Percentiles rank a stretch among this genome's conserved stretches.
phyloP scores from a whole-genome alignment of 2,329 filamentous ascomycete species.

The Neospermospora avenae region DNA sequence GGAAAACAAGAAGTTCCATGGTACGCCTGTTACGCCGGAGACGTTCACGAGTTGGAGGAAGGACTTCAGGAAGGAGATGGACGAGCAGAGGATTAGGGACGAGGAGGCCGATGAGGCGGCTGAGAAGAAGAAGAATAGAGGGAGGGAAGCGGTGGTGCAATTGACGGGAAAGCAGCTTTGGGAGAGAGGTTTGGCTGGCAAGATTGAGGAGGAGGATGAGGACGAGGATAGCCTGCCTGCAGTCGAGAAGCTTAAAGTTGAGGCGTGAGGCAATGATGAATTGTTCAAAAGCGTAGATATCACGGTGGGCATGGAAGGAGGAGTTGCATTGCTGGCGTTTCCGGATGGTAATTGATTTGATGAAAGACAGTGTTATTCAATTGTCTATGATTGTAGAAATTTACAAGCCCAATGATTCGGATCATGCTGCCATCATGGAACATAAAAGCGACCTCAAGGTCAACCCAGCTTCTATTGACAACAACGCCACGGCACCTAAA shows the following conservation, averaged over 20 bases:
- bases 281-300: constrained; percentile 16
- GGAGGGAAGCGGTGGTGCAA: constrained; percentile 69
- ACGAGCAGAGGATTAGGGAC: constrained; percentile 62
- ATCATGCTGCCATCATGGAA: neutral
- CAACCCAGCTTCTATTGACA: neutral
- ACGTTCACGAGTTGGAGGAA: constrained; percentile 81
- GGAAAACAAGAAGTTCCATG: constrained; percentile 96
- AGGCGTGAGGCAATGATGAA: constrained; percentile 37
- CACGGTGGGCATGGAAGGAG: constrained; percentile 1
- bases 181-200: constrained; percentile 69
- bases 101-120: constrained; percentile 76
- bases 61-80: constrained; percentile 75
- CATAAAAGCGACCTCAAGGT: neutral
- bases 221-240: constrained; percentile 54
- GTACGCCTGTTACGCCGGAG: constrained; percentile 82
- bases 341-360: neutral
- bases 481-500: constrained; percentile 4
- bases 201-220: constrained; percentile 60
- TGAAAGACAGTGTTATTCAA: neutral
- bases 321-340: constrained; percentile 34
- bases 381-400: neutral
- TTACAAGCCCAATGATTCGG: neutral
- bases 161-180: constrained; percentile 74
- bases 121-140: constrained; percentile 74
- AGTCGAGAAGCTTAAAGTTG: constrained; percentile 70